Evolutionary conservation across 2,329 filamentous ascomycete genomes (phyloP).

Genomic region (Coleophoma crateriformis): DNA sequence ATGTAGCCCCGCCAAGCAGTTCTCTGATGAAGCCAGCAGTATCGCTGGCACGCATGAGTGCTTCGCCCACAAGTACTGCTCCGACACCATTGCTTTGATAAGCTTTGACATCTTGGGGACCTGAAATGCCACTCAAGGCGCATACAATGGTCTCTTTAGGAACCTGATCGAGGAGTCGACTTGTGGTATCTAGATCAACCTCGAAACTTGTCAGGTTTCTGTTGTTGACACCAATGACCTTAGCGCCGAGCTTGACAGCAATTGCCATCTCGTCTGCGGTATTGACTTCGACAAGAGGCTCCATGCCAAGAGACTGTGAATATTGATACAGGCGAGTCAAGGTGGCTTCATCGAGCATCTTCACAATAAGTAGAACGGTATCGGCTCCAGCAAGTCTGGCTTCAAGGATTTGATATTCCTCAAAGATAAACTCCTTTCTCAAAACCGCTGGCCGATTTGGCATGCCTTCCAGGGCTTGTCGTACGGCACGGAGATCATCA

Average conservation of each 20-base stretch:
- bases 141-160: constrained; percentile 83
- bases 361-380: constrained; percentile 92
- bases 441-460: constrained; percentile 87
- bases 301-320: constrained; percentile 88
- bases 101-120: constrained; percentile 78
- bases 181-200: constrained; percentile 89
- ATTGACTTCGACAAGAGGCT: constrained; percentile 94
- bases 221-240: constrained; percentile 97
- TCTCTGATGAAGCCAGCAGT: constrained; percentile 78
- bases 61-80: constrained; percentile 89
- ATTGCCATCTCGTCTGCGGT: constrained; percentile 88
- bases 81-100: constrained; percentile 88
- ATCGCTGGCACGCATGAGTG: constrained; percentile 86
- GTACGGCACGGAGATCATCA: constrained; percentile 82
- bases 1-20: constrained; percentile 58
- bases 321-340: constrained; percentile 81
- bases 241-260: constrained; percentile 78
- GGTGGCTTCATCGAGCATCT: constrained; percentile 80
- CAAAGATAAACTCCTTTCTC: constrained; percentile 95
- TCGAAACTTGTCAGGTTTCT: constrained; percentile 94
- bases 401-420: constrained; percentile 97
- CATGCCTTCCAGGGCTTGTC: constrained; percentile 85
- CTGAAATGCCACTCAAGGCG: constrained; percentile 89
- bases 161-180: constrained; percentile 80
- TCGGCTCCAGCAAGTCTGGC: constrained; percentile 89